phyloP scores from a whole-genome alignment of 352 stramenopile species.

The Phytophthora cactorum region DNA sequence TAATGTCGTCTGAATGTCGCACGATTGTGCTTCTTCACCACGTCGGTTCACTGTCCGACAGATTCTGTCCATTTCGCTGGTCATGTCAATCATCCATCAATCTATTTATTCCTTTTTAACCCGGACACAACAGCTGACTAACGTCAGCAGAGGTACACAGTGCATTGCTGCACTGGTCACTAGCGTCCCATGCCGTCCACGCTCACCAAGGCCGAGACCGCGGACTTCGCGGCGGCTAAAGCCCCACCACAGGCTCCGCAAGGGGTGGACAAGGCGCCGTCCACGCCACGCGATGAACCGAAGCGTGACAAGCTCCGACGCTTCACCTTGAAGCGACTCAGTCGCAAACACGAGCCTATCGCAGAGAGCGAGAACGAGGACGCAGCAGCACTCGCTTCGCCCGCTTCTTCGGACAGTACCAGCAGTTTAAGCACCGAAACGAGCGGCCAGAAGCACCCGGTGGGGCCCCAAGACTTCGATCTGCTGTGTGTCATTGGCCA shows the following conservation, averaged over 20 bases:
- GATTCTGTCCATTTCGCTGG: constrained; percentile 3
- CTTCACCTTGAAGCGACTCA: constrained; percentile 43
- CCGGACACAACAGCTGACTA: background rate
- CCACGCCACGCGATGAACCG: background rate
- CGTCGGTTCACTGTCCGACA: constrained; percentile 5
- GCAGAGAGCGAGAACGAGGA: constrained; percentile 35
- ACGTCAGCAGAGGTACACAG: constrained; percentile 5
- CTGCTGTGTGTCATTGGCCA: constrained; percentile 86
- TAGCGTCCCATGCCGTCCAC: constrained; percentile 31
- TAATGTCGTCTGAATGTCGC: constrained; percentile 7
- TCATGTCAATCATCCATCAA: background rate
- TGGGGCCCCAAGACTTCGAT: constrained; percentile 83
- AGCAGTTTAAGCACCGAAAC: constrained; percentile 24
- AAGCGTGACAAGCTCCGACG: constrained; percentile 19
- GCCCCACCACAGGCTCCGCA: constrained; percentile 38
- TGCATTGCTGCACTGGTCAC: constrained; percentile 17
- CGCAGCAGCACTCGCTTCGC: background rate
- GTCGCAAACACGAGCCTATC: constrained; percentile 32
- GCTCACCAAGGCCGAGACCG: constrained; percentile 62
- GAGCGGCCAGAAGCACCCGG: constrained; percentile 18
- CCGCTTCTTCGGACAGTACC: constrained; percentile 15
- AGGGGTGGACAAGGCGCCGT: constrained; percentile 8
- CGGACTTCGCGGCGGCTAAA: constrained; percentile 68
- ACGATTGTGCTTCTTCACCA: background rate
- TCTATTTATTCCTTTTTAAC: background rate